Conservation (phyloP, 371 early-diverging fungal genomes). For the Apophysomyces ossiformis region DNA sequence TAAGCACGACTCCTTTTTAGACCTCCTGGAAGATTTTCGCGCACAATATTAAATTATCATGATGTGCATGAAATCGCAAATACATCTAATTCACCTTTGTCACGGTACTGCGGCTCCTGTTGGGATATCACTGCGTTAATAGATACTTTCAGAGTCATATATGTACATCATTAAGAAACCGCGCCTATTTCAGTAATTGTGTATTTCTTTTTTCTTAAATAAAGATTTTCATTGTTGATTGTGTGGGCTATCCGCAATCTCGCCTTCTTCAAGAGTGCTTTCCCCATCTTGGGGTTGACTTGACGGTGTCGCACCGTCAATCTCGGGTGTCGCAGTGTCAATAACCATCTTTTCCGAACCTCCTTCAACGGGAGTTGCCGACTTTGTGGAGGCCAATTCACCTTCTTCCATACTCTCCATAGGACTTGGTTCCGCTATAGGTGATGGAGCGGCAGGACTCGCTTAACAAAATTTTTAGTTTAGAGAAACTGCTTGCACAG, state of each 20-base stretch:
- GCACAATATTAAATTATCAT: conserved; percentile 10
- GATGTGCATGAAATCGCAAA: conserved; percentile 7
- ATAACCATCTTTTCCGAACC: background rate
- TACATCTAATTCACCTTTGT: background rate
- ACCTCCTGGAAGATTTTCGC: conserved; percentile 9
- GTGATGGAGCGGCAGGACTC: conserved; percentile 12
- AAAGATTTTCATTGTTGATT: conserved; percentile 6
- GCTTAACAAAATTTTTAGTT: conserved; percentile 3
- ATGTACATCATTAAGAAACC: background rate
- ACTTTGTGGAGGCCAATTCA: conserved; percentile 41
- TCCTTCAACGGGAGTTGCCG: conserved; percentile 10
- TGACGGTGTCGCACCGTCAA: background rate
- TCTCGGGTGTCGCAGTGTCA: conserved; percentile 15
- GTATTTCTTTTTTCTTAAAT: background rate
- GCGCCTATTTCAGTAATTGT: conserved; percentile 2
- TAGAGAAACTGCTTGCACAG: conserved; percentile 4
- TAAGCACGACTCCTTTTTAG: conserved; percentile 3
- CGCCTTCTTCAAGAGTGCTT: conserved; percentile 45
- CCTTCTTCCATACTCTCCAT: conserved; percentile 53
- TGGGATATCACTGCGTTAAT: background rate
- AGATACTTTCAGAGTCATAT: background rate
- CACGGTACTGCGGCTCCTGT: background rate
- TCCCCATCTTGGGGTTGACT: conserved; percentile 24
- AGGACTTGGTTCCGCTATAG: background rate
- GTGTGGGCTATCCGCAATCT: conserved; percentile 32